These are phyloP conservation scores for Orbilia ellipsospora DNA, from an alignment of 2,329 filamentous ascomycete genomes.

Conservation along the genomic window DNA sequence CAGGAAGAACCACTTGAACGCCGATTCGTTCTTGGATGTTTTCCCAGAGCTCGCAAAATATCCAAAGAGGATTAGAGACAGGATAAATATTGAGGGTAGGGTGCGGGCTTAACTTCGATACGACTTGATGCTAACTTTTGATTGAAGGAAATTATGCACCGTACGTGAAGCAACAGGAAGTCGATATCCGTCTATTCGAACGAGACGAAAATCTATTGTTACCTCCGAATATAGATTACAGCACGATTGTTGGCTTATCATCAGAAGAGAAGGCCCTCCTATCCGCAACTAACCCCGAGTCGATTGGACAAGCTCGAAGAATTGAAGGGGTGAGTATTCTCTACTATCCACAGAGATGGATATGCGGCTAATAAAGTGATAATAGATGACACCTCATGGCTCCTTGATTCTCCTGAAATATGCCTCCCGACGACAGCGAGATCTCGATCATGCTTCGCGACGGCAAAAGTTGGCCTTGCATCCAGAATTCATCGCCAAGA, in stretches of 20 bases:
- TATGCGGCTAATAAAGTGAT: slow-evolving; percentile 12
- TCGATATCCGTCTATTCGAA: slow-evolving; percentile 74
- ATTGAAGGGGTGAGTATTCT: slow-evolving; percentile 74
- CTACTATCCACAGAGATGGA: neutral
- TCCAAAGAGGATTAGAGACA: slow-evolving; percentile 70
- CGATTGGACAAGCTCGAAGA: slow-evolving; percentile 84
- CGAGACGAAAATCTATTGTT: slow-evolving; percentile 80
- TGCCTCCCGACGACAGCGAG: slow-evolving; percentile 35
- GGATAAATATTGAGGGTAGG: slow-evolving; percentile 82
- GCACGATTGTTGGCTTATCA: slow-evolving; percentile 75
- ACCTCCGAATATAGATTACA: slow-evolving; percentile 81
- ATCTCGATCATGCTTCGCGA: slow-evolving; percentile 19
- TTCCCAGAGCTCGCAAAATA: slow-evolving; percentile 71
- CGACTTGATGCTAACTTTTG: neutral
- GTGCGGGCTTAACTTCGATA: too few relatives aligned
- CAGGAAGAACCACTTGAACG: slow-evolving; percentile 70
- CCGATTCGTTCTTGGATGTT: slow-evolving; percentile 68
- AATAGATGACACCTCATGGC: slow-evolving; percentile 69
- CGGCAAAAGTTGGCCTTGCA: too few relatives aligned
- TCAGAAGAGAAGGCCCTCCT: slow-evolving; percentile 81
- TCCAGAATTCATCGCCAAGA: too few relatives aligned
- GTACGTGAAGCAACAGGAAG: slow-evolving; percentile 79
- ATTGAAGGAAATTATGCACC: slow-evolving; percentile 75
- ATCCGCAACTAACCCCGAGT: slow-evolving; percentile 78
- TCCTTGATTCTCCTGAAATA: slow-evolving; percentile 63